phyloP scores from a whole-genome alignment of 495 filamentous ascomycete species.

The Aspergillus ellipticus region DNA sequence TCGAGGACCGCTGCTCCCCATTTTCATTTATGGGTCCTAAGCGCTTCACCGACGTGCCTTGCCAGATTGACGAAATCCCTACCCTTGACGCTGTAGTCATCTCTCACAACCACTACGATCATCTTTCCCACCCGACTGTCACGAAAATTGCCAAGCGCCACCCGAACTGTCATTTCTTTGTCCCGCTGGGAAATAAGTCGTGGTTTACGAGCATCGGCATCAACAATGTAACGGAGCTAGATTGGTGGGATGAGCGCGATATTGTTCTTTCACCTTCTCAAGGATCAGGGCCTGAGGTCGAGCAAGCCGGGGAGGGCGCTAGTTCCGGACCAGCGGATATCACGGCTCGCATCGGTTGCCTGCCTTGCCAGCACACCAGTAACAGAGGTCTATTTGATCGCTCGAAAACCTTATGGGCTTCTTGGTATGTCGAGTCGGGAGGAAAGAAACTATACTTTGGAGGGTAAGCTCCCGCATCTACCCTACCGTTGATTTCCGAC shows the following conservation, averaged over 20 bases:
- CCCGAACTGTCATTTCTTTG: constrained; percentile 84
- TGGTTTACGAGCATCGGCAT: constrained; percentile 77
- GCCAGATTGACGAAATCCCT: constrained; percentile 74
- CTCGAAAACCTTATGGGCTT: constrained; percentile 76
- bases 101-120: constrained; percentile 92
- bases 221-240: constrained; percentile 75
- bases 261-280: constrained; percentile 54
- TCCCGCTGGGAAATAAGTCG: constrained; percentile 77
- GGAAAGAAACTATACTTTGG: constrained; percentile 45
- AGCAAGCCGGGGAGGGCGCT: constrained; percentile 26
- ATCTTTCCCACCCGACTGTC: constrained; percentile 74
- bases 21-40: constrained; percentile 69
- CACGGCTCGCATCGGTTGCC: constrained; percentile 69
- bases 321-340: constrained; percentile 45
- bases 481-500: constrained; percentile 2
- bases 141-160: constrained; percentile 64
- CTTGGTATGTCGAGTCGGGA: constrained; percentile 77
- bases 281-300: constrained; percentile 18
- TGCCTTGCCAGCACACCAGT: constrained; percentile 83
- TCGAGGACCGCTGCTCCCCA: constrained; percentile 82
- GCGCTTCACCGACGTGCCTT: constrained; percentile 77
- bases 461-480: constrained; percentile 29
- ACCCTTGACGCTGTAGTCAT: constrained; percentile 86
- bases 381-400: constrained; percentile 67
- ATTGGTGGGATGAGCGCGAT: constrained; percentile 92